Evolutionary conservation across 2,329 filamentous ascomycete species (phyloP).

Genomic region (Beauveria rudraprayagi): DNA sequence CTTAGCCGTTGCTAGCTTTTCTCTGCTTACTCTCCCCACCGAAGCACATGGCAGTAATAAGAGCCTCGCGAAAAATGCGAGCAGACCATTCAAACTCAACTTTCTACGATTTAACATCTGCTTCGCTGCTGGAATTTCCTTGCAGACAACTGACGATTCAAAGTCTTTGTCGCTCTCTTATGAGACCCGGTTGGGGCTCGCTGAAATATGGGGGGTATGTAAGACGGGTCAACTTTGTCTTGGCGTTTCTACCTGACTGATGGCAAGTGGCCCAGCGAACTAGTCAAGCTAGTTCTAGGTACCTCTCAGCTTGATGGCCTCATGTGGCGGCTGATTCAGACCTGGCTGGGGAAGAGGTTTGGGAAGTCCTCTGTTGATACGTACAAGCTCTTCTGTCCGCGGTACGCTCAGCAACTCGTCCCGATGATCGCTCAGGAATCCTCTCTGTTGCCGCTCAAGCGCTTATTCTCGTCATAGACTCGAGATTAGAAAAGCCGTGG

Average conservation of each 20-base stretch:
- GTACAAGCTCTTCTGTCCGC: neutral
- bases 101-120: neutral
- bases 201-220: neutral
- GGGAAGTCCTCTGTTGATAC: neutral
- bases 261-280: neutral
- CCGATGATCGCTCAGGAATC: neutral
- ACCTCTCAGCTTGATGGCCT: neutral
- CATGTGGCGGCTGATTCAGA: neutral
- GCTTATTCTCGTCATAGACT: neutral
- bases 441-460: neutral
- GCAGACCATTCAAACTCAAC: neutral
- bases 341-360: neutral
- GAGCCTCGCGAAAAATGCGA: neutral
- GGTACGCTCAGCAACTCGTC: neutral
- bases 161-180: too few species aligned
- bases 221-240: constrained; percentile 1
- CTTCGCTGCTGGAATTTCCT: too few species aligned
- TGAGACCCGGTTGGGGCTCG: neutral
- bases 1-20: constrained; percentile 5
- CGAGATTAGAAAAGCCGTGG: neutral
- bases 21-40: constrained; percentile 5
- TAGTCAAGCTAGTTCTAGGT: neutral
- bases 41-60: neutral
- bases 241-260: constrained; percentile 1
- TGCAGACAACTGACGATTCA: too few species aligned